These are phyloP conservation scores for Plectosphaerella sp. DNA, from an alignment of 2,329 filamentous ascomycete species.

Conservation along the genomic window DNA sequence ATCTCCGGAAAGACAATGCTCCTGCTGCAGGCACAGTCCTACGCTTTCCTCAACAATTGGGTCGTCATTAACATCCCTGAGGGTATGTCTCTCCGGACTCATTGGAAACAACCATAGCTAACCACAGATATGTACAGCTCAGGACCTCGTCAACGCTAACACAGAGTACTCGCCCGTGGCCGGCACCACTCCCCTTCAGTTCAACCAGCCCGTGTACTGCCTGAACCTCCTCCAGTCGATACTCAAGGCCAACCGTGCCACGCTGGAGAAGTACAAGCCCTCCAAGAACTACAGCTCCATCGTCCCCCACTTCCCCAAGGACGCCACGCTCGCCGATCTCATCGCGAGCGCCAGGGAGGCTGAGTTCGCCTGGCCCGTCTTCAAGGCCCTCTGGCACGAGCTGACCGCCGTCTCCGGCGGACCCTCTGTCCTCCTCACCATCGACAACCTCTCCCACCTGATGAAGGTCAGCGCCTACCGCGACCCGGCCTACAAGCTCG, in stretches of 20 bases:
- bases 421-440: conserved; percentile 62
- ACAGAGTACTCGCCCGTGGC: conserved; percentile 75
- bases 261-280: conserved; percentile 52
- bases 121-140: conserved; percentile 44
- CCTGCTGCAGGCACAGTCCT: conserved; percentile 76
- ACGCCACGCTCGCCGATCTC: conserved; percentile 63
- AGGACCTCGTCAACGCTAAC: conserved; percentile 74
- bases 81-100: conserved; percentile 47
- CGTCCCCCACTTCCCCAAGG: conserved; percentile 55
- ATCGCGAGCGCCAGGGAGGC: conserved; percentile 68
- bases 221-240: conserved; percentile 71
- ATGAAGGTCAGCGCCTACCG: conserved; percentile 78
- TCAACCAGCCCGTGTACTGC: conserved; percentile 75
- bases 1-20: conserved; percentile 84
- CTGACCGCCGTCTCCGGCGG: conserved; percentile 50
- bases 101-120: neutral
- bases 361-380: conserved; percentile 75
- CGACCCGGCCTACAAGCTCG: conserved; percentile 61
- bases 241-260: conserved; percentile 62
- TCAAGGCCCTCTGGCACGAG: conserved; percentile 78
- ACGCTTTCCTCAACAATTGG: conserved; percentile 80
- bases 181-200: conserved; percentile 53
- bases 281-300: conserved; percentile 38
- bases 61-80: conserved; percentile 87
- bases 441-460: conserved; percentile 78